A percentile compares a stretch with the other conserved stretches of the same genome.
Conservation (phyloP, 2,329 filamentous ascomycete genomes). For the Colletotrichum abscissum region DNA sequence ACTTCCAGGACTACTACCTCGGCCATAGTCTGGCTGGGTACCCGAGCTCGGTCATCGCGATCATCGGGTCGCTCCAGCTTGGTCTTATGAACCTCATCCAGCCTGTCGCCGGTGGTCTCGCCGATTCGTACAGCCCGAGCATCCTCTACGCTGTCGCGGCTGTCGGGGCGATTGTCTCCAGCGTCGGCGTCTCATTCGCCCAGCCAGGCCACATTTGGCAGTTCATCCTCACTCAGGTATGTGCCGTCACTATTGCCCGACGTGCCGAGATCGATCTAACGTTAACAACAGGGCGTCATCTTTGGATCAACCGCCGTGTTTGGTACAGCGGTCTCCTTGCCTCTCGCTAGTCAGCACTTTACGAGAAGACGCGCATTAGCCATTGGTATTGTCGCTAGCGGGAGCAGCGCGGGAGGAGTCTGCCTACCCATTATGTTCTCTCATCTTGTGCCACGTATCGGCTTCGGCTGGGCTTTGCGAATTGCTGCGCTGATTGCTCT, state of each 20-base stretch:
- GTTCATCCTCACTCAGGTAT: conserved; percentile 46
- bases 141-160: conserved; percentile 13
- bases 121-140: conserved; percentile 44
- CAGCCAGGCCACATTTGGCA: conserved; percentile 45
- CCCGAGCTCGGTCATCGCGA: conserved; percentile 53
- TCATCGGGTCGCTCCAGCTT: conserved; percentile 56
- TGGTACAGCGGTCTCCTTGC: neutral
- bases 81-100: conserved; percentile 53
- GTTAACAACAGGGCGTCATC: conserved; percentile 46
- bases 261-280: conserved; percentile 35
- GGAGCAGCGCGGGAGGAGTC: conserved; percentile 28
- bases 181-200: conserved; percentile 22
- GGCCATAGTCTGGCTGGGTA: conserved; percentile 44
- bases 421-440: conserved; percentile 46
- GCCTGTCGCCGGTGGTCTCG: conserved; percentile 51
- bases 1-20: conserved; percentile 58
- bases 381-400: conserved; percentile 42
- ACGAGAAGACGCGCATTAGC: conserved; percentile 42
- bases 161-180: conserved; percentile 7
- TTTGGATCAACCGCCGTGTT: conserved; percentile 21
- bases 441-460: conserved; percentile 58
- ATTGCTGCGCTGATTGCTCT: conserved; percentile 56
- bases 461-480: conserved; percentile 64
- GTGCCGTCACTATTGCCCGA: conserved; percentile 40
- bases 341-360: conserved; percentile 50